Evolutionary conservation across 352 stramenopile species (phyloP), one percentile per base, ranked within the genome.

Genomic region (Globisporangium cederbergense): DNA sequence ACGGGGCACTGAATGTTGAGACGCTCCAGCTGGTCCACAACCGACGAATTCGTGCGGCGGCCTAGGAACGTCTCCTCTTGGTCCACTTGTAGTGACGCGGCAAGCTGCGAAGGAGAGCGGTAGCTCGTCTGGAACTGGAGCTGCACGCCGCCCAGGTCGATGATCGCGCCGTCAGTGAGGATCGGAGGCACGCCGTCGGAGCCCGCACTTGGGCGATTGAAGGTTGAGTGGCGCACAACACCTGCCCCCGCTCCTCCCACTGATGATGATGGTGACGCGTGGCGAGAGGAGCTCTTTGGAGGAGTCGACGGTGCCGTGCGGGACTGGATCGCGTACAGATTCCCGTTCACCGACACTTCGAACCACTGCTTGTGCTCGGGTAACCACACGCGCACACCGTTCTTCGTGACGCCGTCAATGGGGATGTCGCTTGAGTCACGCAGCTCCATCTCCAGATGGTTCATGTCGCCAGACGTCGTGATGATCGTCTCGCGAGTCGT

Each of bases 291-390:
- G 34, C 46, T 64, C 38, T 60, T 65, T 36, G 60, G 47, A 32
- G 61, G 45, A 53, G n/a, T 57, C 10, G 43, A 59, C 57, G 43
- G 67, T 50, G 75, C 67, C 16, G 69, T 63, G 3, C 73, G 74
- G 6, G 77, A 76, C 32, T 86, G 77, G 60, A 93, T 90, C 8
- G 67, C 72, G 53, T 90, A 93, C 57, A 93, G 52, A 55, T 77
- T 85, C 6, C 85, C 85, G 64, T 91, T 91, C 61, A 93, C 82
- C 2, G 82, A 91, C 46, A 93, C 85, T 63, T 93, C 85, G 45
- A 87, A 90, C 85, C 85, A 93, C 32, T 85, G 65, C 51, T 87
- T 81, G 43, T 78, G 73, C 47, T 90, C 79, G 0, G 85, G 82
- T n/a, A 91, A 68, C 81, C 81, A 93, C 36, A 93, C 71, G 1